These are phyloP conservation scores for Anisogramma anomala DNA, from an alignment of 2,329 filamentous ascomycete species.

Conservation along the genomic window DNA sequence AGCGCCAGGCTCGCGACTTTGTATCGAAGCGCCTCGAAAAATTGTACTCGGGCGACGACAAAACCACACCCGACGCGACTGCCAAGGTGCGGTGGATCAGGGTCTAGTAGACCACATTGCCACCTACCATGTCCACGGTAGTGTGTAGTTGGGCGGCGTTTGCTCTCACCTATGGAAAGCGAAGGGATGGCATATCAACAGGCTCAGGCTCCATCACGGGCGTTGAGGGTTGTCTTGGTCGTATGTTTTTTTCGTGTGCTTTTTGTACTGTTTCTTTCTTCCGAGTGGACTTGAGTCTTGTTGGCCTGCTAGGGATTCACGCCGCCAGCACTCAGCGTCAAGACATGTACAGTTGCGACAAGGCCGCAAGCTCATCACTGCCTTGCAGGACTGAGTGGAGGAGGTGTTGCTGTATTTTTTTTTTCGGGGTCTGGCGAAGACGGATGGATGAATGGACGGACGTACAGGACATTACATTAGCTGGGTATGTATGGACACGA, in stretches of 20 bases:
- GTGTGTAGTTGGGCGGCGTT: background rate
- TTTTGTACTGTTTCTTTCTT: background rate
- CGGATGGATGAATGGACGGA: background rate
- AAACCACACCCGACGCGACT: constrained; percentile 4
- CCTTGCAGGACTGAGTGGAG: background rate
- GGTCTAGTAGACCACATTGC: constrained; percentile 8
- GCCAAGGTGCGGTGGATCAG: constrained; percentile 1
- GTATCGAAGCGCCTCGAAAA: constrained; percentile 24
- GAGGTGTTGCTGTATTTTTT: background rate
- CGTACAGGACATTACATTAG: background rate
- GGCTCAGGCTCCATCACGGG: constrained; percentile 2
- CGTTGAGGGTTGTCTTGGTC: constrained; percentile 1
- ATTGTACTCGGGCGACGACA: too few species aligned
- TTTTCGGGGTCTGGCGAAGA: constrained; percentile 1
- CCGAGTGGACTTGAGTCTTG: background rate
- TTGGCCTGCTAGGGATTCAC: background rate
- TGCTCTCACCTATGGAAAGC: background rate
- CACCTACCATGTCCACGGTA: background rate
- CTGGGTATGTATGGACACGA: too few species aligned
- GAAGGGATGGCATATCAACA: constrained; percentile 5
- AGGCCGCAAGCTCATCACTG: too few species aligned
- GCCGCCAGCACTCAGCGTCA: background rate
- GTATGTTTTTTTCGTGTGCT: background rate
- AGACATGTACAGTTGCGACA: background rate
- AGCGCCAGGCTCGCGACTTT: constrained; percentile 34